Conservation (phyloP, 192 early-diverging fungal genomes). For the Rhizophagus prolifer region DNA sequence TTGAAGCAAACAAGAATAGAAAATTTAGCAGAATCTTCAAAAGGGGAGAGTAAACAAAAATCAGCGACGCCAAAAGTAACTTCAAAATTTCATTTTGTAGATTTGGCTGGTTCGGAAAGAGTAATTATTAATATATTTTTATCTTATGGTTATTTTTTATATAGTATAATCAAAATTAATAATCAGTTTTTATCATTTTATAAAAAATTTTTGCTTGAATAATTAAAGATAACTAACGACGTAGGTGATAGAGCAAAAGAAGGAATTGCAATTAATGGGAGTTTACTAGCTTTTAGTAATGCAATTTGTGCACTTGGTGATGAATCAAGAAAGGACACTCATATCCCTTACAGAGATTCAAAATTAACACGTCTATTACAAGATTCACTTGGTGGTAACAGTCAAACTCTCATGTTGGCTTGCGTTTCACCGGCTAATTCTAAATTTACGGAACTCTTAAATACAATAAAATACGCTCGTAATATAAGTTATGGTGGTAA, state of each 20-base stretch:
- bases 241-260: conserved; percentile 92
- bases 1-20: conserved; percentile 69
- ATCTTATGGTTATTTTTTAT: no score
- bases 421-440: conserved; percentile 85
- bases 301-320: conserved; percentile 95
- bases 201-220: no score
- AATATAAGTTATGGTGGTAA: conserved; percentile 67
- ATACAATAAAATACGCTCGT: conserved; percentile 95
- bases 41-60: conserved; percentile 26
- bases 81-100: conserved; percentile 98
- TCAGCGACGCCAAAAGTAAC: conserved; percentile 45
- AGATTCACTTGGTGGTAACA: conserved; percentile 94
- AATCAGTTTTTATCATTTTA: no score
- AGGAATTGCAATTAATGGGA: conserved; percentile 96
- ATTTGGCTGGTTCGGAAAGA: conserved; percentile 95
- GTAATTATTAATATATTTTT: conserved; percentile 32
- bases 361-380: conserved; percentile 98
- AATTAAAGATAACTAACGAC: conserved; percentile 52
- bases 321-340: conserved; percentile 56
- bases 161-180: no score
- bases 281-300: conserved; percentile 95
- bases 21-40: conserved; percentile 20
- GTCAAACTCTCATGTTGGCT: conserved; percentile 92
- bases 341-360: conserved; percentile 95
- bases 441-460: conserved; percentile 88